Evolutionary conservation across 805 yeast genomes (phyloP).

Genomic region (Lachancea quebecensis): DNA sequence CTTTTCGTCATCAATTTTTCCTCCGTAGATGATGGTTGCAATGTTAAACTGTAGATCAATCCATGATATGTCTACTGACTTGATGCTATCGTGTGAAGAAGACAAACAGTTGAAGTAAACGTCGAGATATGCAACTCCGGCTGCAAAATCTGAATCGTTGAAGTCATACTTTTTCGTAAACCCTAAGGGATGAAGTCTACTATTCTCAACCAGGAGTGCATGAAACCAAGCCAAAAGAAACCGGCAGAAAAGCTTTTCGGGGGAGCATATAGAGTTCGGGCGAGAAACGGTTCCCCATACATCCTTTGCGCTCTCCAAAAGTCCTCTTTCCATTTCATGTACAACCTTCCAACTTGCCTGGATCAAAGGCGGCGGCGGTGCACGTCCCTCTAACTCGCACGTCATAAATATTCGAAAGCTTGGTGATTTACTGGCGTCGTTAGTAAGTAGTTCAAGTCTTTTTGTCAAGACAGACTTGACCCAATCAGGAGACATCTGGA

Average conservation of each 20-base stretch:
- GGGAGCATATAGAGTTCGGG: not conserved
- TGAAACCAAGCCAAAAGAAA: slow-evolving; percentile 68
- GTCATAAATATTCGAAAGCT: slow-evolving; percentile 60
- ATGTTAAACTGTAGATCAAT: slow-evolving; percentile 15
- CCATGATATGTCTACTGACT: slow-evolving; percentile 33
- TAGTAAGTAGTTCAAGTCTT: slow-evolving; percentile 28
- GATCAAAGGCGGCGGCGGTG: slow-evolving; percentile 53
- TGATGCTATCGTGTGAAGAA: not conserved
- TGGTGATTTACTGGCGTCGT: slow-evolving; percentile 22
- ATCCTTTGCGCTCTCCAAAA: slow-evolving; percentile 16
- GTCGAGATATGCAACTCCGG: slow-evolving; percentile 36
- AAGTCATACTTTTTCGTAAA: slow-evolving; percentile 59
- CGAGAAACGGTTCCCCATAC: slow-evolving; percentile 11
- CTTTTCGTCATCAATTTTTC: slow-evolving; percentile 41
- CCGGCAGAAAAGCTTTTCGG: slow-evolving; percentile 35
- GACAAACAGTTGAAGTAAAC: not conserved
- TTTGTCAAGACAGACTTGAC: slow-evolving; percentile 43
- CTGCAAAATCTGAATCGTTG: slow-evolving; percentile 61
- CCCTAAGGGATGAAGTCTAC: slow-evolving; percentile 56
- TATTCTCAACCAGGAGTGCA: slow-evolving; percentile 50
- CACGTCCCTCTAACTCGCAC: slow-evolving; percentile 39
- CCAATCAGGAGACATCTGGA: slow-evolving; percentile 68
- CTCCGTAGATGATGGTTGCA: slow-evolving; percentile 29
- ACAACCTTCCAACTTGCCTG: slow-evolving; percentile 45
- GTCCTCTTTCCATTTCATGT: slow-evolving; percentile 58